Evolutionary conservation across 2,329 filamentous ascomycete genomes (phyloP), one percentile per base, ranked within the genome.

Genomic region (Chaetomiaceae sp.): DNA sequence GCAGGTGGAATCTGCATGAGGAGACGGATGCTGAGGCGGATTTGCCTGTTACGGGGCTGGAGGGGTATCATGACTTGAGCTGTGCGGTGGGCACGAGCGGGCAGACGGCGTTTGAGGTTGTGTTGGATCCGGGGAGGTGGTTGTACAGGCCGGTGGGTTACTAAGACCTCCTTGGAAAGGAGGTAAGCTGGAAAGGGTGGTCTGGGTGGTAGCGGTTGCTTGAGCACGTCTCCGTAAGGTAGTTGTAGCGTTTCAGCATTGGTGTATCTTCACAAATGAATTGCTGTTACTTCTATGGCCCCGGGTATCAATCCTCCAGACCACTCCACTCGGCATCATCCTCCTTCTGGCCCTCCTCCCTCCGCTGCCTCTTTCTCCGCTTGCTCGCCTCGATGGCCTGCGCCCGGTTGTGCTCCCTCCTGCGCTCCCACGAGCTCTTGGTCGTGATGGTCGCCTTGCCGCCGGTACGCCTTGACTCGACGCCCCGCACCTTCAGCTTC

Each of bases 401-500:
- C 51, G 70, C 79, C 59, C 72, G 75, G 59, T 87, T 89, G 63
- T 89, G 79, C 71, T 89, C 85, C 67, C 78, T 75, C 61, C 79
- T 76, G 61, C 87, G 76, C 68, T 90, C 85, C 72, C 82, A 92
- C 3, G 87, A 85, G 66, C 87, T 89, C 79, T 88, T 88, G 1
- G 86, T 89, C 60, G 90, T 92, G 63, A 97, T 97, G 66, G 83
- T 83, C 20, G 81, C 78, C 65, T 77, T 78, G 31, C 64, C 68
- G 34, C 72, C 71, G 51, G 63, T 71, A 44, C 76, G 67, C 39
- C 91, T 78, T 3, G 83, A 85, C 69, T 91, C 87, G 9, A 96
- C 87, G 6, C 94, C 94, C 60, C 84, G 78, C 66, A 83, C 83
- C 76, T 89, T 95, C 60, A 99, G 71, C 66, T 83, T 83, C 76